Base-by-base conservation (phyloP, 2,329 filamentous ascomycete species). In the Tympanopsis confertula region DNA sequence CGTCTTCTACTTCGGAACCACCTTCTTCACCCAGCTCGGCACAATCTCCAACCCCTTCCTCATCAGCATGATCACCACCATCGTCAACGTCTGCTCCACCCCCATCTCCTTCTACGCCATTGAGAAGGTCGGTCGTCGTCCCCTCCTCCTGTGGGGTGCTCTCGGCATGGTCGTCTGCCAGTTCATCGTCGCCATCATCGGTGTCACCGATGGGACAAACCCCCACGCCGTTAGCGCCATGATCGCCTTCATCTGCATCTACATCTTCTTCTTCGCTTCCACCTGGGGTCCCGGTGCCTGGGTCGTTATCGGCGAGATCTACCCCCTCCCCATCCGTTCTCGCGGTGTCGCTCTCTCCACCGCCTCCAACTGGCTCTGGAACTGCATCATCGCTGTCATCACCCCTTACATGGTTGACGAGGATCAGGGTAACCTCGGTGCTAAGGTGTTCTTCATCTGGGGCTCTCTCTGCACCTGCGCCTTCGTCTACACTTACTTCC, bases 311-410 rank as follows among this genome's bases (percentile, higher is more conserved):
- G 86, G 86, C 55, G 86, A 94, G 66, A 82, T 91, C 61, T 94
- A 83, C 75, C 86, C 86, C 41, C 75, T 94, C 38, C 85, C 84
- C 43, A 89, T 94, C 61, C 83, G 87, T 52, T 83, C 87, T 29
- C 83, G 85, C 47, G 87, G 87, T 65, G 86, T 94, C 42, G 86
- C 74, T 50, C 71, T 94, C 33, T 88, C 86, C 29, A 93, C 87
- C 5, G 83, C 86, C 43, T 86, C 80, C 55, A 93, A 93, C 74
- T 93, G 86, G 86, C 72, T 91, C 44, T 91, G 85, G 85, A 91
- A 87, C 66, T 86, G 79, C 58, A 59, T 71, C 55, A 75, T 76
- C 47, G 69, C 75, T 41, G 71, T 86, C 56, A 83, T 86, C 59
- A 81, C 74, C n/a, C 79, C 79, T 12, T 83, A 81, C 68, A 78